Evolutionary conservation across 2,329 filamentous ascomycete species (phyloP).

Genomic region (Neocucurbitaria cava): DNA sequence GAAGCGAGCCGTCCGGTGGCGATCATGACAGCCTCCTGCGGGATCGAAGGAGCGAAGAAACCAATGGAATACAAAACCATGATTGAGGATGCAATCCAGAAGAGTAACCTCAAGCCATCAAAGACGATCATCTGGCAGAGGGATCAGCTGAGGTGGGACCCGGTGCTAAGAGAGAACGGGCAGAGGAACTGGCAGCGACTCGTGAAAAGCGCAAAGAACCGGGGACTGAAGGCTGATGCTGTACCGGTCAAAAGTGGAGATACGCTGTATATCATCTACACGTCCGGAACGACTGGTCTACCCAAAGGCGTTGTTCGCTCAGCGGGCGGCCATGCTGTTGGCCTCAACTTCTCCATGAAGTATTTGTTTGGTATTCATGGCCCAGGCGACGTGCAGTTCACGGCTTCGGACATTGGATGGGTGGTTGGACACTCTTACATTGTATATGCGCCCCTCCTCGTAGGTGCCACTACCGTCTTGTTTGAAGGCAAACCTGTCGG

Average conservation of each 20-base stretch:
- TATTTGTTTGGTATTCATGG: slow-evolving; percentile 84
- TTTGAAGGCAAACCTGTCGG: slow-evolving; percentile 96
- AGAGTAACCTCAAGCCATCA: slow-evolving; percentile 73
- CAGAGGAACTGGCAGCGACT: slow-evolving; percentile 82
- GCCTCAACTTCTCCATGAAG: slow-evolving; percentile 79
- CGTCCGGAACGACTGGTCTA: slow-evolving; percentile 79
- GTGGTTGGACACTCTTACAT: slow-evolving; percentile 81
- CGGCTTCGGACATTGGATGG: slow-evolving; percentile 90
- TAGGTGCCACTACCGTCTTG: slow-evolving; percentile 83
- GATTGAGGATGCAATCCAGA: slow-evolving; percentile 73
- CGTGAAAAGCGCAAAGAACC: slow-evolving; percentile 71
- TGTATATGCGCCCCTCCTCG: slow-evolving; percentile 83
- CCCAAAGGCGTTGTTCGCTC: slow-evolving; percentile 86
- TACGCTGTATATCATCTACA: slow-evolving; percentile 89
- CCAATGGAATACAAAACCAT: slow-evolving; percentile 77
- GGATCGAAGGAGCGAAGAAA: slow-evolving; percentile 85
- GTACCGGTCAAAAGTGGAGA: slow-evolving; percentile 82
- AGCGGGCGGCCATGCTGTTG: slow-evolving; percentile 86
- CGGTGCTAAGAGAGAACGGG: slow-evolving; percentile 68
- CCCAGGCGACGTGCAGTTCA: slow-evolving; percentile 82
- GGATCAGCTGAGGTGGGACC: slow-evolving; percentile 76
- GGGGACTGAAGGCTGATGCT: slow-evolving; percentile 73
- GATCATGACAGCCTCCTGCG: slow-evolving; percentile 88
- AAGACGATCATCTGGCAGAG: slow-evolving; percentile 85
- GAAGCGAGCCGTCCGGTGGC: slow-evolving; percentile 78